A percentile compares a stretch with the other conserved stretches of the same genome.
These are phyloP conservation scores for Wickerhamiella dianesei DNA, from an alignment of 805 yeast genomes.

Conservation along the genomic window DNA sequence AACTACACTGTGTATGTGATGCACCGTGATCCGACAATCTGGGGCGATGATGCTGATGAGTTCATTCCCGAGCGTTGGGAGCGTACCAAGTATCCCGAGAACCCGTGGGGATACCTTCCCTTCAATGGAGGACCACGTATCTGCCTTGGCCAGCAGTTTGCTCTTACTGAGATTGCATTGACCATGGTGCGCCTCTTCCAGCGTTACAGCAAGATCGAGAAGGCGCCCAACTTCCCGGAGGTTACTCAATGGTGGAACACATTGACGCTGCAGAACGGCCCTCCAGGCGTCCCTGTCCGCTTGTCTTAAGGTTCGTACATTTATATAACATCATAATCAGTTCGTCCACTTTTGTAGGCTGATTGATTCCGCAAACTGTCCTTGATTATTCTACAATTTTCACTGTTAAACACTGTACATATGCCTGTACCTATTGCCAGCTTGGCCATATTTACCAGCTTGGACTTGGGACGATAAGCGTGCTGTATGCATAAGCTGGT, in stretches of 20 bases:
- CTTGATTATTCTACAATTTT: too few relatives aligned
- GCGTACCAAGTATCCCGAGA: constrained; percentile 11
- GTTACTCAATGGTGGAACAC: constrained; percentile 3
- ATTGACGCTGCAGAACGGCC: constrained; percentile 9
- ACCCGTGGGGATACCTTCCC: constrained; percentile 34
- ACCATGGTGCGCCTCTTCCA: constrained; percentile 29
- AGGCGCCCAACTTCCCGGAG: constrained; percentile 4
- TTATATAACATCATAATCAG: too few relatives aligned
- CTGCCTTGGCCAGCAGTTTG: constrained; percentile 38
- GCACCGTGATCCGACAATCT: constrained; percentile 27
- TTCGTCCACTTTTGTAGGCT: too few relatives aligned
- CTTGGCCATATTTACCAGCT: too few relatives aligned
- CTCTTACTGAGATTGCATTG: constrained; percentile 34
- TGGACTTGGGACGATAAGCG: too few relatives aligned
- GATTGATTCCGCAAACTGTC: too few relatives aligned
- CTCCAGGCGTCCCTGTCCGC: constrained; percentile 7
- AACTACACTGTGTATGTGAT: constrained; percentile 28
- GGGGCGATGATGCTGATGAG: constrained; percentile 30
- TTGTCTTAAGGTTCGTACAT: background rate
- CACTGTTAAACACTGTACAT: too few relatives aligned
- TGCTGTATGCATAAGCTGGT: background rate
- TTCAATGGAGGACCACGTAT: constrained; percentile 38
- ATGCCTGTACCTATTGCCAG: too few relatives aligned
- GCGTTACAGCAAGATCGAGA: constrained; percentile 16
- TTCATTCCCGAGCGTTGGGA: constrained; percentile 30